Conservation (phyloP, 805 yeast species). For the Ogataea saltuana region DNA sequence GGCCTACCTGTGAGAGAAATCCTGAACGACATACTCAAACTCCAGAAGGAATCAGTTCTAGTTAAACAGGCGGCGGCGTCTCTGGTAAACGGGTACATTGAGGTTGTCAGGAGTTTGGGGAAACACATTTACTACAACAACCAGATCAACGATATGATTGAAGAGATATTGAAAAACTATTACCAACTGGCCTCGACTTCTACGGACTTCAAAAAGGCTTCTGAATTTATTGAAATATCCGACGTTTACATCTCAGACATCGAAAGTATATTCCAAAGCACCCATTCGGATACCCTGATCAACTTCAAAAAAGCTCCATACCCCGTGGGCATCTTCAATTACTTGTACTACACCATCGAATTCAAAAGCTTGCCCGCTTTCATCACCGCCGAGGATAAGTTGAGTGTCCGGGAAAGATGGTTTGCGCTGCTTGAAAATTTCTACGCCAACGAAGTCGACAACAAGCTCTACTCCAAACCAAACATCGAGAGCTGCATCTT, state of each 20-base stretch:
- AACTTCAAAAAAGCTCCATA: conserved; percentile 43
- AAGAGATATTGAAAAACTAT: conserved; percentile 56
- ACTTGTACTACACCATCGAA: conserved; percentile 32
- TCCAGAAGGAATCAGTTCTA: conserved; percentile 41
- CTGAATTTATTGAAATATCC: conserved; percentile 22
- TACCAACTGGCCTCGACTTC: conserved; percentile 27
- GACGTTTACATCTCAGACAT: conserved; percentile 29
- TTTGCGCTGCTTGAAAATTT: conserved; percentile 41
- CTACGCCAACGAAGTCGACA: conserved; percentile 17
- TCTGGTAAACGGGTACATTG: conserved; percentile 47
- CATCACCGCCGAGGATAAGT: conserved; percentile 29
- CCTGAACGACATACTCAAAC: conserved; percentile 54
- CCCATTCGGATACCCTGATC: conserved; percentile 33
- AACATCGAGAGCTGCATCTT: conserved; percentile 45
- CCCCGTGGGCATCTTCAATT: conserved; percentile 45
- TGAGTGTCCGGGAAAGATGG: conserved; percentile 41
- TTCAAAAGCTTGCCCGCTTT: conserved; percentile 24
- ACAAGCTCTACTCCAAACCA: conserved; percentile 33
- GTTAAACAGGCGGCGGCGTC: conserved; percentile 27
- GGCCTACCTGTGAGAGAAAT: conserved; percentile 86
- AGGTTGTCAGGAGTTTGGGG: conserved; percentile 68
- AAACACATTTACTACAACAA: conserved; percentile 82
- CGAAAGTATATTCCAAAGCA: conserved; percentile 27
- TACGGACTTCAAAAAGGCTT: background rate
- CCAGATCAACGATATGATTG: conserved; percentile 79